Evolutionary conservation across 2,329 filamentous ascomycete species (phyloP).

Genomic region (Dactylellina cionopaga): DNA sequence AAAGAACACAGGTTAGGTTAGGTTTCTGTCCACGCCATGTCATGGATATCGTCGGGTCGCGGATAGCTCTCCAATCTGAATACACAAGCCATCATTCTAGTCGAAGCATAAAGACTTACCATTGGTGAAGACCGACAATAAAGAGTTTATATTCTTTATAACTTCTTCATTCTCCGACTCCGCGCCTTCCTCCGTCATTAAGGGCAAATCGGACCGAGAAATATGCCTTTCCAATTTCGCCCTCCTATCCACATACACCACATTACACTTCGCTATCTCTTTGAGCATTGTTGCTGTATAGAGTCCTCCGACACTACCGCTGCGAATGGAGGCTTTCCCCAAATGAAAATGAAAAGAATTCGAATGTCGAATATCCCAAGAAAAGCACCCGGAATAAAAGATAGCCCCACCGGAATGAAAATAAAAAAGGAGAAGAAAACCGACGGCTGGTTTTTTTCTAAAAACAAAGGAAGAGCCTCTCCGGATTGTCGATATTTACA

Average conservation of each 20-base stretch:
- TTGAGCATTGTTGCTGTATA: conserved; percentile 40
- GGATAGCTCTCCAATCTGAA: background rate
- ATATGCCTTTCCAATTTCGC: conserved; percentile 60
- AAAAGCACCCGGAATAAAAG: conserved; percentile 17
- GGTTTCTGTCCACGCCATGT: no score
- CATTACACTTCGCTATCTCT: conserved; percentile 63
- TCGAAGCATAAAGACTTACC: conserved; percentile 61
- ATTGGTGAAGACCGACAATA: conserved; percentile 67
- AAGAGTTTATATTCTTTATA: conserved; percentile 64
- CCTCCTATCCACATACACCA: conserved; percentile 63
- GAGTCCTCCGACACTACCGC: conserved; percentile 35
- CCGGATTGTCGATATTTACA: conserved; percentile 48
- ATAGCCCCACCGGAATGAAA: conserved; percentile 9
- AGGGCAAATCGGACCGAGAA: conserved; percentile 57
- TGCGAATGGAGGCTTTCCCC: conserved; percentile 22
- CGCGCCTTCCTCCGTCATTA: conserved; percentile 55
- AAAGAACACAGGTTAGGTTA: no score
- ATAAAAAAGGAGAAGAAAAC: conserved; percentile 6
- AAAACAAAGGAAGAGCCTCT: conserved; percentile 10
- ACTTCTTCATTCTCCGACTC: conserved; percentile 63
- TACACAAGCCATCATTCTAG: conserved; percentile 17
- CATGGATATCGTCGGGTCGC: no score
- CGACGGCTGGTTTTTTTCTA: conserved; percentile 6
- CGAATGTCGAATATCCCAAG: conserved; percentile 24
- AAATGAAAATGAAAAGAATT: background rate